phyloP scores from a whole-genome alignment of 306 rosid species.

The Quercus engelmannii region DNA sequence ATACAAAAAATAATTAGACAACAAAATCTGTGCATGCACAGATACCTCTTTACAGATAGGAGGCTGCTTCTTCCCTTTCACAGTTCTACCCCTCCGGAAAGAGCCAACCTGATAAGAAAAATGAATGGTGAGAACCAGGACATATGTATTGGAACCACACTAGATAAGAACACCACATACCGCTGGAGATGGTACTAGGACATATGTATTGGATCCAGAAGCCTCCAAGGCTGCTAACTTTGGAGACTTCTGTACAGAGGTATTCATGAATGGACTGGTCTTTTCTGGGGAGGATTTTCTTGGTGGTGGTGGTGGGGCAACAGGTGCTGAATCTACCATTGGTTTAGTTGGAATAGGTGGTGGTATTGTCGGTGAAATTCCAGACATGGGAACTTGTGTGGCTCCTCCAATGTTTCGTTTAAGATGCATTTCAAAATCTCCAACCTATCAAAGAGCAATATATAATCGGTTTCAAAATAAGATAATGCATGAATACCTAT shows the following conservation, averaged over 20 bases:
- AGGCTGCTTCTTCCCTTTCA: constrained; percentile 83
- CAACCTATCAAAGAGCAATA: constrained; percentile 54
- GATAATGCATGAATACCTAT: not conserved
- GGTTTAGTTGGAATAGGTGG: constrained; percentile 85
- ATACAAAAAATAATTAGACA: not conserved
- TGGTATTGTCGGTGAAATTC: constrained; percentile 64
- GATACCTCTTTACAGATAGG: constrained; percentile 86
- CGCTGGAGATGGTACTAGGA: constrained; percentile 65
- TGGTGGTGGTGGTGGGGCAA: constrained; percentile 44
- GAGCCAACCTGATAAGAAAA: constrained; percentile 65
- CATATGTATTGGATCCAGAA: constrained; percentile 58
- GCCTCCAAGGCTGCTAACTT: constrained; percentile 87
- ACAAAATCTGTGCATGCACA: constrained; percentile 15
- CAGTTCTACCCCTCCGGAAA: constrained; percentile 75
- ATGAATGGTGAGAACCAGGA: not conserved
- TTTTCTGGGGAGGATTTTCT: constrained; percentile 64
- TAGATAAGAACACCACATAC: constrained; percentile 34
- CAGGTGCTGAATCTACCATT: constrained; percentile 60
- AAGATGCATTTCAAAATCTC: constrained; percentile 95
- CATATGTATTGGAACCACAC: not conserved
- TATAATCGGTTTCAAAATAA: constrained; percentile 14
- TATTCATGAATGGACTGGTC: constrained; percentile 50
- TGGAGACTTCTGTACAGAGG: constrained; percentile 41
- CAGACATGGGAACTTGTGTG: constrained; percentile 52
- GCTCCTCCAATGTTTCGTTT: constrained; percentile 89